These are phyloP conservation scores for Trametes sanguinea DNA, from an alignment of 768 basidiomycete species.

Conservation along the genomic window DNA sequence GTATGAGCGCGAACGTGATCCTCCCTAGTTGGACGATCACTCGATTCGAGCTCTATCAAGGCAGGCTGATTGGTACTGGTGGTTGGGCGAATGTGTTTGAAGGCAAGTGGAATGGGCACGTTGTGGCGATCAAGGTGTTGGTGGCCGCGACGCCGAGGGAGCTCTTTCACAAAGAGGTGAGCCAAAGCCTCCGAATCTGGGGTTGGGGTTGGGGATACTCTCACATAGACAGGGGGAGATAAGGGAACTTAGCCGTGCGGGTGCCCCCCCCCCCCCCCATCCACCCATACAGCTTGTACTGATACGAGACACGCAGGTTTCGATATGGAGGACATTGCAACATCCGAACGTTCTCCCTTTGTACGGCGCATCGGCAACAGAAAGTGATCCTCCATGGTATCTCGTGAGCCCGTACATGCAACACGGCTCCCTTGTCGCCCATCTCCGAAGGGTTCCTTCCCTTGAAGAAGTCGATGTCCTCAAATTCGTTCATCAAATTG, in stretches of 20 bases:
- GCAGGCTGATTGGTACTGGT: too few relatives aligned
- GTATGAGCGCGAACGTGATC: too few relatives aligned
- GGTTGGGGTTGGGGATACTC: too few relatives aligned
- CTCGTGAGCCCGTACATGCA: constrained; percentile 69
- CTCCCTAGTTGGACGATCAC: too few relatives aligned
- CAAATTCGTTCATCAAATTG: constrained; percentile 70
- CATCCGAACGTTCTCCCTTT: constrained; percentile 66
- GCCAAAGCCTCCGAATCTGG: too few relatives aligned
- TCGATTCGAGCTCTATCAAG: too few relatives aligned
- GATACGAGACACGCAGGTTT: background rate
- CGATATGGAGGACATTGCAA: constrained; percentile 64
- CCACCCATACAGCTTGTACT: background rate
- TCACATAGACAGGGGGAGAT: too few relatives aligned
- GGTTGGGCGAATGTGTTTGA: too few relatives aligned
- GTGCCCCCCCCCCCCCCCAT: too few relatives aligned
- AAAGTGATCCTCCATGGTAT: constrained; percentile 50
- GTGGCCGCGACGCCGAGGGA: background rate
- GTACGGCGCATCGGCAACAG: constrained; percentile 74
- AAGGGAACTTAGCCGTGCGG: too few relatives aligned
- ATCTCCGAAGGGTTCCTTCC: constrained; percentile 42
- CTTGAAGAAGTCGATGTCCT: constrained; percentile 48
- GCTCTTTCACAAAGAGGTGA: background rate
- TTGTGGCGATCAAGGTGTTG: background rate
- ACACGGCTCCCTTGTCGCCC: constrained; percentile 63
- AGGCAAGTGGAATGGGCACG: too few relatives aligned